Conservation (phyloP, 192 early-diverging fungal genomes). For the Haplosporangium gracile region DNA sequence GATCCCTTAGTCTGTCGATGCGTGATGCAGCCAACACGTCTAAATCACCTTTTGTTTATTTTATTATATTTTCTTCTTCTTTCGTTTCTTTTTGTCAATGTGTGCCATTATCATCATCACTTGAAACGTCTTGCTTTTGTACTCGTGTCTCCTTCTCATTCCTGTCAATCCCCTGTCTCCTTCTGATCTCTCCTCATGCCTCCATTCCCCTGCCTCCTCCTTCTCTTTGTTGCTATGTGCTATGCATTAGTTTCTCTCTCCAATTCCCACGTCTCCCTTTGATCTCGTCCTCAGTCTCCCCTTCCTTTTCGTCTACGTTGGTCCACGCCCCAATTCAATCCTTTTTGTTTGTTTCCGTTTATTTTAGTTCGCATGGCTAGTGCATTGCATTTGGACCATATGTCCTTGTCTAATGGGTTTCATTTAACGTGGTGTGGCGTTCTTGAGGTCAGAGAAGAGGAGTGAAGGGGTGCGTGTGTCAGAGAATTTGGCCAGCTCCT, state of each 20-base stretch:
- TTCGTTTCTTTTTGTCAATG: too few species aligned
- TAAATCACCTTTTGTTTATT: too few species aligned
- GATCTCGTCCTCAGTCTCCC: background rate
- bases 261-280: background rate
- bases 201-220: background rate
- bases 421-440: conserved; percentile 3
- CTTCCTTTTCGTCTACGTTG: background rate
- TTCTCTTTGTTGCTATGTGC: background rate
- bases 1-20: too few species aligned
- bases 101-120: too few species aligned
- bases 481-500: too few species aligned
- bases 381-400: background rate
- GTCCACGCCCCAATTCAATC: background rate
- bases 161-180: background rate
- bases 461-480: too few species aligned
- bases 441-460: background rate
- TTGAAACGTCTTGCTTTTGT: too few species aligned
- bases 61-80: too few species aligned
- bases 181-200: background rate
- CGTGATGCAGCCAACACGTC: too few species aligned
- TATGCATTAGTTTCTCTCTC: background rate
- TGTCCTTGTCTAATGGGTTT: background rate
- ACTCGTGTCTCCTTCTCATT: too few species aligned
- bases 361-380: background rate
- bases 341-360: background rate